Evolutionary conservation across 345 rosid genomes (phyloP).

Genomic region (Triadica sebifera): DNA sequence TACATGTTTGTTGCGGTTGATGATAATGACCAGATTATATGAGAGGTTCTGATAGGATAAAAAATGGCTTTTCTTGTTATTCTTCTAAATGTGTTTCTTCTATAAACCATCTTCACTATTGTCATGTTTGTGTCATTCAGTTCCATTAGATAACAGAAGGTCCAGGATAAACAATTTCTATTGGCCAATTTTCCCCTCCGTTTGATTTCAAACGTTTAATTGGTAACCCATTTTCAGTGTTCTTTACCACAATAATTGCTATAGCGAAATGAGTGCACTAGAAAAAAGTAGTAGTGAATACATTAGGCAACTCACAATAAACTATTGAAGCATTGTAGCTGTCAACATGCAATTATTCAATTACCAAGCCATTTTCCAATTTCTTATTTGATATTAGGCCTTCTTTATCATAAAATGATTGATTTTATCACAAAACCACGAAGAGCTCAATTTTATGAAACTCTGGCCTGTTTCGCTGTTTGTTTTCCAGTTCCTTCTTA

Average conservation of each 20-base stretch:
- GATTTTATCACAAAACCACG: slow-evolving; percentile 7
- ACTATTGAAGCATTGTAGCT: neutral
- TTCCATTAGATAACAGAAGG: neutral
- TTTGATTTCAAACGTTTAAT: neutral
- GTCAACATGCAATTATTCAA: neutral
- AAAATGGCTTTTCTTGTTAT: neutral
- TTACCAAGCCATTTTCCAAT: neutral
- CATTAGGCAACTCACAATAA: neutral
- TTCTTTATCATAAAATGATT: neutral
- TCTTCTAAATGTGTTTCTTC: neutral
- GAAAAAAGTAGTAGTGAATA: neutral
- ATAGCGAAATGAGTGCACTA: neutral
- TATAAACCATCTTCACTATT: neutral
- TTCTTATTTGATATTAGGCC: neutral
- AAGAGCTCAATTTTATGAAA: too few species aligned
- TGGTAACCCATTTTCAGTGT: neutral
- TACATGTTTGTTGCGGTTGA: slow-evolving; percentile 12
- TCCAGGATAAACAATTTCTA: neutral
- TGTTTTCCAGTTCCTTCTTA: neutral
- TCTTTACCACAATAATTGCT: neutral
- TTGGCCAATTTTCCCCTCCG: neutral
- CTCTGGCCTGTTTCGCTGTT: neutral
- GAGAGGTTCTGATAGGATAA: neutral
- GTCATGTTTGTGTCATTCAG: slow-evolving; percentile 1
- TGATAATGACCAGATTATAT: neutral